Percentiles rank a stretch among this genome's conserved stretches.
Evolutionary conservation across 1,284 basidiomycete genomes (phyloP).

Genomic region (Sporisorium iseilematis-ciliati): DNA sequence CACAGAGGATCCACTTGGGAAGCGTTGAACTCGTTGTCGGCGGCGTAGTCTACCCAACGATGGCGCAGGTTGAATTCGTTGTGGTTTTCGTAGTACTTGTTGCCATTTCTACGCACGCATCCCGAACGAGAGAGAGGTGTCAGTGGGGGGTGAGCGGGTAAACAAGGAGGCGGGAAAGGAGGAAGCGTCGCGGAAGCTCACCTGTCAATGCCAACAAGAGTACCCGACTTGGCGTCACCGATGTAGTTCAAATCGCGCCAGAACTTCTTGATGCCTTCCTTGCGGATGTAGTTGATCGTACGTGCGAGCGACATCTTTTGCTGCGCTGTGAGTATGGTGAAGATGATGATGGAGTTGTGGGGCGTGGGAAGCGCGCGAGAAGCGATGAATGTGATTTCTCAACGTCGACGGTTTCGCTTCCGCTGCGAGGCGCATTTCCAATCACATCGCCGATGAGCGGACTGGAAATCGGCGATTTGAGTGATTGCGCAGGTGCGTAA

Average conservation of each 20-base stretch:
- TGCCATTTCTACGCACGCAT: slow-evolving; percentile 54
- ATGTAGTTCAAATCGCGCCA: slow-evolving; percentile 68
- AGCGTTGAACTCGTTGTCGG: slow-evolving; percentile 62
- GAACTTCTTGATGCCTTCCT: slow-evolving; percentile 63
- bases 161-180: too few relatives aligned
- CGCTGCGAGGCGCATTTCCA: slow-evolving; percentile 9
- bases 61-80: slow-evolving; percentile 64
- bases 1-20: slow-evolving; percentile 66
- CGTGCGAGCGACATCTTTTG: slow-evolving; percentile 62
- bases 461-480: not conserved
- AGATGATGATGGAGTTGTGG: not conserved
- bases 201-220: slow-evolving; percentile 65
- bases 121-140: too few relatives aligned
- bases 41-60: slow-evolving; percentile 67
- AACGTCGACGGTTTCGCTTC: slow-evolving; percentile 24
- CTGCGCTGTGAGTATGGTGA: slow-evolving; percentile 9
- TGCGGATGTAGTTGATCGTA: slow-evolving; percentile 62
- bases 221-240: slow-evolving; percentile 68
- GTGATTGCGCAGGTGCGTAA: too few relatives aligned
- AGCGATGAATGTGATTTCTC: slow-evolving; percentile 23
- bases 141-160: too few relatives aligned
- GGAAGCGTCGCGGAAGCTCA: slow-evolving; percentile 8
- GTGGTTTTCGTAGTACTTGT: slow-evolving; percentile 68
- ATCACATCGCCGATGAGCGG: slow-evolving; percentile 5
- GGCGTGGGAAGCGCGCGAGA: slow-evolving; percentile 12